These are phyloP conservation scores for Fagus sylvatica DNA, from an alignment of 306 rosid species.

Conservation along the genomic window DNA sequence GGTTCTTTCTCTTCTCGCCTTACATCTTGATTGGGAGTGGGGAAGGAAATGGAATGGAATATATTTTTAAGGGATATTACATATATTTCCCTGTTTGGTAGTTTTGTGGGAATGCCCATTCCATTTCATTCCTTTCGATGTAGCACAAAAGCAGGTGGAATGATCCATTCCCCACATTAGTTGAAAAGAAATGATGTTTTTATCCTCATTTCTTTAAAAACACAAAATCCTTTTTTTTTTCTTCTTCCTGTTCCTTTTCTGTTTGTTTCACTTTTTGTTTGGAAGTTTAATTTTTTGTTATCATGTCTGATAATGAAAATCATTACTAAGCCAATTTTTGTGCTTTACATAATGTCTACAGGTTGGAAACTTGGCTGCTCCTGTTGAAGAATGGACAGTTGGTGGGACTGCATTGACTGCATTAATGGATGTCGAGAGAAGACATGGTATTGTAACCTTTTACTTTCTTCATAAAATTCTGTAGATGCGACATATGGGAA, in stretches of 20 bases:
- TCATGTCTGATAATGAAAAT: background rate
- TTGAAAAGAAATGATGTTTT: no score
- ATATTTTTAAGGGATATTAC: no score
- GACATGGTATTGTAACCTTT: slow-evolving; percentile 65
- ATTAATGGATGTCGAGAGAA: slow-evolving; percentile 96
- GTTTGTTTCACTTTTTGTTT: background rate
- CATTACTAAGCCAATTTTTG: slow-evolving; percentile 16
- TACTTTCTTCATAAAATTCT: background rate
- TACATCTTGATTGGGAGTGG: no score
- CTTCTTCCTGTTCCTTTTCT: slow-evolving; percentile 6
- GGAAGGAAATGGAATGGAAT: no score
- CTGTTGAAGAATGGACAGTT: slow-evolving; percentile 90
- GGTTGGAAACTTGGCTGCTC: slow-evolving; percentile 90
- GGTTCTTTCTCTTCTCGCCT: slow-evolving; percentile 8
- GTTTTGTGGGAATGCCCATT: no score
- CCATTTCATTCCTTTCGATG: no score
- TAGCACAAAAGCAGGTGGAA: no score
- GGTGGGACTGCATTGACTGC: slow-evolving; percentile 93
- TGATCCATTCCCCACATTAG: no score
- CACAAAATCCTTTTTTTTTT: no score
- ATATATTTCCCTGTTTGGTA: no score
- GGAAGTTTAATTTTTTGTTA: background rate
- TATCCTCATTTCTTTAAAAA: no score
- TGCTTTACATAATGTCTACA: slow-evolving; percentile 32
- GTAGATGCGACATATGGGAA: background rate